Conservation (phyloP, 306 rosid genomes). For the Vigna radiata region DNA sequence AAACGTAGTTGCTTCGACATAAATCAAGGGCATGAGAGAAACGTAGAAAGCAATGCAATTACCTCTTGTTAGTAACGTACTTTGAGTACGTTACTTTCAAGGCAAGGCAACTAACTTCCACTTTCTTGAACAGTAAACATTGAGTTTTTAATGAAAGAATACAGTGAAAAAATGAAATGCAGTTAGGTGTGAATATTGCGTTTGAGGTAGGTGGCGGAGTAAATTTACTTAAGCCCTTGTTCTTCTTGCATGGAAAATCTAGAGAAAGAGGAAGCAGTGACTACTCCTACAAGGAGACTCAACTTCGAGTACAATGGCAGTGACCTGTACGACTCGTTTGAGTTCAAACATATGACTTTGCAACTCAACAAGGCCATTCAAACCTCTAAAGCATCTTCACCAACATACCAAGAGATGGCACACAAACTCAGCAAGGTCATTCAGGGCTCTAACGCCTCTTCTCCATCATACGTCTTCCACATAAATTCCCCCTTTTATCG, state of each 20-base stretch:
- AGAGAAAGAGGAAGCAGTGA: conserved; percentile 38
- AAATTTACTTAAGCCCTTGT: conserved; percentile 33
- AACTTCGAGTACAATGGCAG: conserved; percentile 59
- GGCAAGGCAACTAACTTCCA: conserved; percentile 49
- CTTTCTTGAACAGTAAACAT: conserved; percentile 37
- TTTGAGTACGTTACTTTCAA: conserved; percentile 57
- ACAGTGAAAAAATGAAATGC: conserved; percentile 35
- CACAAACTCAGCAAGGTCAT: conserved; percentile 52
- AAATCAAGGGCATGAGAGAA: conserved; percentile 37
- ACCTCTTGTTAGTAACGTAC: conserved; percentile 41
- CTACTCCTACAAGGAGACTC: conserved; percentile 40
- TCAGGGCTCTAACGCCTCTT: conserved; percentile 50
- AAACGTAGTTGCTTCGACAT: conserved; percentile 39
- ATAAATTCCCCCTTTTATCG: conserved; percentile 52
- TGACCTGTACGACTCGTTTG: conserved; percentile 66
- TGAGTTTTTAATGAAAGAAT: conserved; percentile 6
- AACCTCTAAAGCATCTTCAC: conserved; percentile 48
- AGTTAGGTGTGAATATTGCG: conserved; percentile 34
- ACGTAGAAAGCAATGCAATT: conserved; percentile 61
- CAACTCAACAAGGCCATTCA: conserved; percentile 68
- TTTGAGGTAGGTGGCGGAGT: conserved; percentile 35
- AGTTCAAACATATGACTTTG: conserved; percentile 58
- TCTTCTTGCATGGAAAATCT: conserved; percentile 49
- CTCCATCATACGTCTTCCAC: conserved; percentile 39
- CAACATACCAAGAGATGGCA: conserved; percentile 47